phyloP scores from a whole-genome alignment of 225 moss, liverwort and hornwort genomes.

The Physcomitrellopsis africana region DNA sequence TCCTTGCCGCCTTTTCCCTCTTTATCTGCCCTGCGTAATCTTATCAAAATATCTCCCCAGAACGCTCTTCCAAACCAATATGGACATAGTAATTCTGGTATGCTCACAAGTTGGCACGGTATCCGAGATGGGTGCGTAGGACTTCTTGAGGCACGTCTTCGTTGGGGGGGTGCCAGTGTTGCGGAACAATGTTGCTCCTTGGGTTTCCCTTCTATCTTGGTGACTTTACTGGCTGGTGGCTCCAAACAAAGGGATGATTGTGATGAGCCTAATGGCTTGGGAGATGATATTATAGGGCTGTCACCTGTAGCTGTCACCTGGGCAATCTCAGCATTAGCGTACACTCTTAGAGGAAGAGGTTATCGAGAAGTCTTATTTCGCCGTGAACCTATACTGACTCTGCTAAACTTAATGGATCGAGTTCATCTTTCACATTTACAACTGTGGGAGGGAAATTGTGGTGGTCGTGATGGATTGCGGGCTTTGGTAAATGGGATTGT shows the following conservation, averaged over 20 bases:
- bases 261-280: conserved; percentile 64
- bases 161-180: conserved; percentile 72
- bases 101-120: conserved; percentile 98
- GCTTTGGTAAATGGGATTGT: conserved; percentile 78
- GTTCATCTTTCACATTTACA: conserved; percentile 84
- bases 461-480: conserved; percentile 85
- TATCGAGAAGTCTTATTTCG: conserved; percentile 81
- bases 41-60: conserved; percentile 63
- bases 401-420: conserved; percentile 73
- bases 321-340: conserved; percentile 72
- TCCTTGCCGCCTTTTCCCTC: conserved; percentile 76
- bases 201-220: conserved; percentile 69
- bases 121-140: conserved; percentile 87
- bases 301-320: conserved; percentile 99
- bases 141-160: conserved; percentile 84
- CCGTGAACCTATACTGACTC: conserved; percentile 62
- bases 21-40: conserved; percentile 67
- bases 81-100: conserved; percentile 63
- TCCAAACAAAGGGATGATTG: conserved; percentile 57
- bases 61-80: conserved; percentile 46
- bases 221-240: conserved; percentile 82
- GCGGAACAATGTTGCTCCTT: conserved; percentile 81
- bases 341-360: conserved; percentile 77
- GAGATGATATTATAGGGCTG: conserved; percentile 82
- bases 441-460: conserved; percentile 91